These are phyloP conservation scores for Kokia cookei DNA, from an alignment of 441 rosid species.

Conservation along the genomic window DNA sequence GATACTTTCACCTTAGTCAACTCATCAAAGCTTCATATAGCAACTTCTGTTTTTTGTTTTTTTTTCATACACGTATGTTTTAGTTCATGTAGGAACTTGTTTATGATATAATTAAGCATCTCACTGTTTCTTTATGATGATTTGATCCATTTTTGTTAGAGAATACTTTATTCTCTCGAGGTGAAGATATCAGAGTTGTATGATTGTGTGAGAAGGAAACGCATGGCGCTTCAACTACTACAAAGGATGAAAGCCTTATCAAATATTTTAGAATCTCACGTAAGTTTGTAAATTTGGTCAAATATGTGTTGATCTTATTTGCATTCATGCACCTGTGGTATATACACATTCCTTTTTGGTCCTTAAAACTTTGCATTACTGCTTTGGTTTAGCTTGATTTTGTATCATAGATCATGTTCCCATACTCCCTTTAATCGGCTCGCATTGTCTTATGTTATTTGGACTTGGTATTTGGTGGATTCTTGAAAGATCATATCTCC, in stretches of 20 bases:
- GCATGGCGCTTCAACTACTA: slow-evolving; percentile 40
- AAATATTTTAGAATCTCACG: slow-evolving; percentile 56
- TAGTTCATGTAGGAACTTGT: neutral
- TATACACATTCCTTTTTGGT: neutral
- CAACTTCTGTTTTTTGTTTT: no score
- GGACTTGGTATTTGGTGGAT: no score
- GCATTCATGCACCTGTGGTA: neutral
- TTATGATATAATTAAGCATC: neutral
- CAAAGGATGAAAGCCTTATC: slow-evolving; percentile 32
- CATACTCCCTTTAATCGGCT: neutral
- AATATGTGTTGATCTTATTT: neutral
- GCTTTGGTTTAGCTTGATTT: neutral
- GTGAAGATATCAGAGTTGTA: slow-evolving; percentile 47
- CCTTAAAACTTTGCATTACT: neutral
- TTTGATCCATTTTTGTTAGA: slow-evolving; percentile 26
- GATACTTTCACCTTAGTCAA: no score
- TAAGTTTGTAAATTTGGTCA: slow-evolving; percentile 23
- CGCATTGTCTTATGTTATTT: neutral
- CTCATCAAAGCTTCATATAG: no score
- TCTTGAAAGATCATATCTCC: no score
- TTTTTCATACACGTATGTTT: neutral
- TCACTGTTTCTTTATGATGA: neutral
- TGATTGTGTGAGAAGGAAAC: slow-evolving; percentile 52
- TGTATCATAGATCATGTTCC: neutral
- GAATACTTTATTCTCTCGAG: slow-evolving; percentile 42